These are phyloP conservation scores for Nigrograna mackinnonii DNA, from an alignment of 2,329 filamentous ascomycete species.

Conservation along the genomic window DNA sequence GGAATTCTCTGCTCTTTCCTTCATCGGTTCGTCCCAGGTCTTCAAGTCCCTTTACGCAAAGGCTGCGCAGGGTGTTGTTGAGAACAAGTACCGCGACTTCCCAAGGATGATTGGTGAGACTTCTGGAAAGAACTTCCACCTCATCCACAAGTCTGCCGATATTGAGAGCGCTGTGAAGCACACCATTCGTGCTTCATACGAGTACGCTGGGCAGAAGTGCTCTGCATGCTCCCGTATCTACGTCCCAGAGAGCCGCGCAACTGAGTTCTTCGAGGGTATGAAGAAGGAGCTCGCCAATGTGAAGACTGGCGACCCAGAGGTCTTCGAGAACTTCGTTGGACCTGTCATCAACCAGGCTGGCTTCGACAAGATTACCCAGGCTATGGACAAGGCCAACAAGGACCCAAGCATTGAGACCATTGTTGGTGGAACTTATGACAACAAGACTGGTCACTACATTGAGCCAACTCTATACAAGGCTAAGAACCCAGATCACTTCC, in stretches of 20 bases:
- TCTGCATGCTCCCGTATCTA: conserved; percentile 82
- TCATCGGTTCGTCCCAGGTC: conserved; percentile 88
- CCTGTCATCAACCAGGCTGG: conserved; percentile 82
- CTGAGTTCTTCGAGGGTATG: conserved; percentile 64
- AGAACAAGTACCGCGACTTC: conserved; percentile 82
- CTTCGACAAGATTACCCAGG: conserved; percentile 77
- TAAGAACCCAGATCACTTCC: conserved; percentile 71
- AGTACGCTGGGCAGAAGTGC: conserved; percentile 92
- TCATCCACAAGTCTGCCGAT: conserved; percentile 77
- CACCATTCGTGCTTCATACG: conserved; percentile 84
- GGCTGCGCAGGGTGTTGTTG: conserved; percentile 79
- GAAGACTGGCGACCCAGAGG: conserved; percentile 70
- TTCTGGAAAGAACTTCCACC: conserved; percentile 91
- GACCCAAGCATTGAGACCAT: conserved; percentile 74
- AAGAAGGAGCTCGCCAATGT: conserved; percentile 71
- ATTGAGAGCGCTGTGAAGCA: conserved; percentile 78
- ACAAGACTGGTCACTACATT: conserved; percentile 79
- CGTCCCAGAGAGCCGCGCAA: conserved; percentile 74
- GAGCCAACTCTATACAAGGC: conserved; percentile 82
- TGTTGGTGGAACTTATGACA: conserved; percentile 76
- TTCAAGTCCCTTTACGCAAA: conserved; percentile 90
- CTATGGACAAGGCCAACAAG: conserved; percentile 77
- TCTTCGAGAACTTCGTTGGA: conserved; percentile 77
- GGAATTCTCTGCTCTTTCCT: conserved; percentile 87
- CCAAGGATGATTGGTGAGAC: conserved; percentile 89